Base-by-base conservation (phyloP, 2,329 filamentous ascomycete species). In the Corynespora cassiicola region DNA sequence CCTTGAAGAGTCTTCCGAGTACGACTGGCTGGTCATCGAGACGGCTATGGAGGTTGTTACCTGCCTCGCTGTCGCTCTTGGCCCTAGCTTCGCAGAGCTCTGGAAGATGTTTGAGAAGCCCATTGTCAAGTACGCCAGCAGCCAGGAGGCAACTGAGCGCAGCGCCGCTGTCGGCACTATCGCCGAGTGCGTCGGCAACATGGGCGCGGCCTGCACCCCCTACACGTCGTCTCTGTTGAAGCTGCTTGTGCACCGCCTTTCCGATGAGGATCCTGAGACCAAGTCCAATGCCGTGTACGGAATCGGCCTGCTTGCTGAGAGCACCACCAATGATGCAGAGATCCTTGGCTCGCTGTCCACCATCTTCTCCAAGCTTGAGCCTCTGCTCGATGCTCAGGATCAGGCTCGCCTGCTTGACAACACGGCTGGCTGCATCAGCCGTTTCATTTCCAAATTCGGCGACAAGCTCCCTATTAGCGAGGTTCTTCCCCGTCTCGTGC, bases 101-200 rank as follows among this genome's bases (percentile, higher is more conserved):
- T 97, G 90, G 90, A 95, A 95, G 78, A 85, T 95, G 58, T 96
- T 96, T 54, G 88, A 96, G 77, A 92, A 94, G 78, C 88, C 87
- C 23, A 80, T 97, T 55, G 76, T 96, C 65, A 92, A 89, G 74
- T 94, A 90, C 59, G 86, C 90, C 35, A 88, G 86, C 66, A 92
- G 90, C 47, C 86, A 86, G 52, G 91, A 96, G 70, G 78, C 86
- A 31, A 84, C 90, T 23, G 92, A 97, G 76, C 87, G 94, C 36
- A 91, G 87, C 21, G 90, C 90, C 14, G 88, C 91, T 31, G 87
- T 96, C 14, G 94, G 94, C 55, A 89, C 92, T 37, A 87, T 97
- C 49, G 92, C 92, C 17, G 92, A 97, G 76, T 88, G 89, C 67
- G 85, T 90, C 57, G 86, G 87, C 58, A 86, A 89, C 70, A 94